phyloP scores from a whole-genome alignment of 148 eudicot genomes.

The Diospyros kaki region DNA sequence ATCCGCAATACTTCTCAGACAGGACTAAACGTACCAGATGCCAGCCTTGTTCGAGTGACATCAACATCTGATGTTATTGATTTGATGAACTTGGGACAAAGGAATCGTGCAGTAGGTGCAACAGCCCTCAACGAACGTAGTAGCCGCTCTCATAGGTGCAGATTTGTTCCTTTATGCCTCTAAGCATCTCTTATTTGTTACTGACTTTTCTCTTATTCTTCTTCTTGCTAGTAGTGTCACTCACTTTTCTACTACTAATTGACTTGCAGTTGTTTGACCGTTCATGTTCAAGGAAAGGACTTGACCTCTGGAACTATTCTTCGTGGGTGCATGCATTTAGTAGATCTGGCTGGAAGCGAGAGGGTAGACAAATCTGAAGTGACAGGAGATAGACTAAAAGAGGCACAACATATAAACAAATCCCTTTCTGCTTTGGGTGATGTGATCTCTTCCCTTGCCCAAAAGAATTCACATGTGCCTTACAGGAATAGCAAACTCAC shows the following conservation, averaged over 20 bases:
- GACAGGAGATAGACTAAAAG: slow-evolving; percentile 93
- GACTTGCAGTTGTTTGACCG: slow-evolving; percentile 83
- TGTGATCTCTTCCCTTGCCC: slow-evolving; percentile 93
- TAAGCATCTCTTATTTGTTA: slow-evolving; percentile 2
- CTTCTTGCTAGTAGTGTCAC: too few species aligned
- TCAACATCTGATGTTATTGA: slow-evolving; percentile 83
- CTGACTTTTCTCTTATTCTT: not conserved
- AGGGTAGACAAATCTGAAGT: slow-evolving; percentile 98
- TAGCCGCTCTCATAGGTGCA: slow-evolving; percentile 95
- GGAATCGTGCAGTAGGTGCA: slow-evolving; percentile 91
- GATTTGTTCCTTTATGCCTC: not conserved
- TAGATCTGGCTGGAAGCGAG: slow-evolving; percentile 98
- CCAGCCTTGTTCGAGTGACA: slow-evolving; percentile 78
- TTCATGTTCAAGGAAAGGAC: slow-evolving; percentile 97
- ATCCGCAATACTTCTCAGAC: slow-evolving; percentile 86
- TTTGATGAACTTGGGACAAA: slow-evolving; percentile 86
- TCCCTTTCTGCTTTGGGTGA: slow-evolving; percentile 98
- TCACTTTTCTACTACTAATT: not conserved
- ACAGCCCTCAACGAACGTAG: slow-evolving; percentile 96
- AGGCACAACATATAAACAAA: slow-evolving; percentile 91
- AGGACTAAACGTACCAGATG: slow-evolving; percentile 93
- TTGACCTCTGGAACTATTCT: slow-evolving; percentile 71
- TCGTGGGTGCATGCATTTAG: slow-evolving; percentile 98
- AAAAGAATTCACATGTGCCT: slow-evolving; percentile 88
- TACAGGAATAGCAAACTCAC: slow-evolving; percentile 96